Conservation (phyloP, 2,329 filamentous ascomycete genomes). For the Dactylella cylindrospora region DNA sequence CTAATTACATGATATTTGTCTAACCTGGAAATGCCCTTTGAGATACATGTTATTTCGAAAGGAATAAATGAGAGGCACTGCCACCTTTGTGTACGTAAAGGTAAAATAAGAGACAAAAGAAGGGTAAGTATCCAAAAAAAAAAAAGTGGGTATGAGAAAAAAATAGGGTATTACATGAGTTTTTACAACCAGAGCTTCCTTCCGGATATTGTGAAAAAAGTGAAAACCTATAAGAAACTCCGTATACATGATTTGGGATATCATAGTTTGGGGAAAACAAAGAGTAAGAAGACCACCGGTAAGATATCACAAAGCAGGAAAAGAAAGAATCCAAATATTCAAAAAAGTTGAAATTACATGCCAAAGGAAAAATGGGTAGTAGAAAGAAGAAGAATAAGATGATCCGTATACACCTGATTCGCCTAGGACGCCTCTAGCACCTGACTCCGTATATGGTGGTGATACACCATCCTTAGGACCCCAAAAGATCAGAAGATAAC, state of each 20-base stretch:
- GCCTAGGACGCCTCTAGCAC: conserved; percentile 32
- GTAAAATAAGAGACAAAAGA: neutral
- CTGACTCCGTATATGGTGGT: conserved; percentile 23
- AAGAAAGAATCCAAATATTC: too few species aligned
- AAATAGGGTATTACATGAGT: conserved; percentile 28
- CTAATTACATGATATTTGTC: conserved; percentile 42
- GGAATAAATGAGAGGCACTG: too few species aligned
- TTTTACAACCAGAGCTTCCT: conserved; percentile 12
- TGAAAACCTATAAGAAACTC: neutral
- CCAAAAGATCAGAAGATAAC: conserved; percentile 18
- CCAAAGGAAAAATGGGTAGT: conserved; percentile 8
- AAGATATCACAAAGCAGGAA: too few species aligned
- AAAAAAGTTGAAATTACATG: conserved; percentile 36
- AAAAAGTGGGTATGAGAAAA: neutral
- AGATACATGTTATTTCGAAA: conserved; percentile 3
- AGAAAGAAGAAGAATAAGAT: conserved; percentile 4
- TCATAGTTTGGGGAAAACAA: too few species aligned
- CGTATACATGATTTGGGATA: neutral
- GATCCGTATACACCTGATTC: conserved; percentile 33
- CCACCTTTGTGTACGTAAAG: conserved; percentile 12
- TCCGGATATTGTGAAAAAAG: conserved; percentile 7
- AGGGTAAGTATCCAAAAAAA: neutral
- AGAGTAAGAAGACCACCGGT: too few species aligned
- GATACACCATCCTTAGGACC: conserved; percentile 4
- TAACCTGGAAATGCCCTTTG: conserved; percentile 23